Percentiles rank a stretch among this genome's conserved stretches.
Conservation (phyloP, 805 yeast genomes). For the Starmerella bombi region DNA sequence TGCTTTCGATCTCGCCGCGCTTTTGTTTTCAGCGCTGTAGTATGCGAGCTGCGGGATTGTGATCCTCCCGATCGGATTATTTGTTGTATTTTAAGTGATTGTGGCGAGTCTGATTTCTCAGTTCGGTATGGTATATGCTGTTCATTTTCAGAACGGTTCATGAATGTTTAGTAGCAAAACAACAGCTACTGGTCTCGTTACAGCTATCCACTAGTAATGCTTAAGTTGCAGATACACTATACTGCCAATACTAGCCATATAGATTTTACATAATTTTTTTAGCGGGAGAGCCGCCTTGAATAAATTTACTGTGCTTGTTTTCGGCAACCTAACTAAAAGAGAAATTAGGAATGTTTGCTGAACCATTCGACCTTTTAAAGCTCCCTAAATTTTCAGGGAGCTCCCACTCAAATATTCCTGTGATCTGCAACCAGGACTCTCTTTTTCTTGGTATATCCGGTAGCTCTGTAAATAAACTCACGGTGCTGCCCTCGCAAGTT, state of each 20-base stretch:
- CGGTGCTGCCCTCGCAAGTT: conserved; percentile 26
- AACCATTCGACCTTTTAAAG: conserved; percentile 20
- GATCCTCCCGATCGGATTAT: neutral
- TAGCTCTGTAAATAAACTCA: conserved; percentile 22
- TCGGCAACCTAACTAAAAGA: too few species aligned
- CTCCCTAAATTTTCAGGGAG: conserved; percentile 16
- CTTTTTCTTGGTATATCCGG: conserved; percentile 25
- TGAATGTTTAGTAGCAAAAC: too few species aligned
- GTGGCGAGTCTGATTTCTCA: neutral
- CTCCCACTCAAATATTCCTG: neutral
- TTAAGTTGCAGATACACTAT: too few species aligned
- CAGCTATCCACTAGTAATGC: too few species aligned
- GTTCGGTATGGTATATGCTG: too few species aligned
- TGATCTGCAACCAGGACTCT: conserved; percentile 6
- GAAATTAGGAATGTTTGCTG: conserved; percentile 16
- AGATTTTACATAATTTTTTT: too few species aligned
- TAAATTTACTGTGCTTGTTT: too few species aligned
- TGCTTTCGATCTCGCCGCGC: neutral
- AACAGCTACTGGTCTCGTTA: too few species aligned
- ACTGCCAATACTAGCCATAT: too few species aligned
- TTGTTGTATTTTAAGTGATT: neutral
- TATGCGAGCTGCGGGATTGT: neutral
- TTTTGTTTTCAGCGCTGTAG: neutral
- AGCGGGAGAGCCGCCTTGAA: too few species aligned
- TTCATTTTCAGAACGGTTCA: too few species aligned